These are phyloP conservation scores for Megacollybia marginata DNA, from an alignment of 768 basidiomycete genomes.

Conservation along the genomic window DNA sequence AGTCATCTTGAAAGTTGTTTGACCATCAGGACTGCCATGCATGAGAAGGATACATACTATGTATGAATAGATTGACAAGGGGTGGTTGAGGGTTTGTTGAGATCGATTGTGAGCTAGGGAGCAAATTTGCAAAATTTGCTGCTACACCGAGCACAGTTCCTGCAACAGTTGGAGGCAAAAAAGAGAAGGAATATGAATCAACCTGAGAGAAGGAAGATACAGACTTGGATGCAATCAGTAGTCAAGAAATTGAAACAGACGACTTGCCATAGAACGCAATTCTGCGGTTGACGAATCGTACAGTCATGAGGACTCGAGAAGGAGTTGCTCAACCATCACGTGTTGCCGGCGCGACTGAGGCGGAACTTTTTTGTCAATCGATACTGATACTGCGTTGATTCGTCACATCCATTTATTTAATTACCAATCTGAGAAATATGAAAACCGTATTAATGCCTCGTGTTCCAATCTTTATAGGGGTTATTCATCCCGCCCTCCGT, in stretches of 20 bases:
- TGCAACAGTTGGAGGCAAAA: conserved; percentile 10
- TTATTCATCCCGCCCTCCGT: background rate
- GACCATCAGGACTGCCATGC: conserved; percentile 40
- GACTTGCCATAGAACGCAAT: conserved; percentile 42
- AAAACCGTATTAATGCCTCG: too few species aligned
- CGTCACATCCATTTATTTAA: too few species aligned
- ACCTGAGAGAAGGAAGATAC: conserved; percentile 38
- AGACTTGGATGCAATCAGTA: conserved; percentile 22
- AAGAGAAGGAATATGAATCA: background rate
- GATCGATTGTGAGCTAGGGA: conserved; percentile 14
- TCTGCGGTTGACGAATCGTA: conserved; percentile 53
- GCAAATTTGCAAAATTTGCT: conserved; percentile 58
- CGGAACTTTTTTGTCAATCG: too few species aligned
- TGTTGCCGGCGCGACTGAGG: too few species aligned
- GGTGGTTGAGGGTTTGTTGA: too few species aligned
- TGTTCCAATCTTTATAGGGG: background rate
- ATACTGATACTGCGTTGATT: too few species aligned
- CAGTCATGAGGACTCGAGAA: conserved; percentile 36
- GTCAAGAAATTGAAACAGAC: background rate
- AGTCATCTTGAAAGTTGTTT: conserved; percentile 42
- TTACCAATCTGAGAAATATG: too few species aligned
- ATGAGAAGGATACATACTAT: conserved; percentile 33
- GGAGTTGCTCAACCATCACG: conserved; percentile 2
- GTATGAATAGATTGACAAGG: too few species aligned
- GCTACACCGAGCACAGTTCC: conserved; percentile 60